phyloP scores from a whole-genome alignment of 345 rosid genomes.

The Microthlaspi erraticum region DNA sequence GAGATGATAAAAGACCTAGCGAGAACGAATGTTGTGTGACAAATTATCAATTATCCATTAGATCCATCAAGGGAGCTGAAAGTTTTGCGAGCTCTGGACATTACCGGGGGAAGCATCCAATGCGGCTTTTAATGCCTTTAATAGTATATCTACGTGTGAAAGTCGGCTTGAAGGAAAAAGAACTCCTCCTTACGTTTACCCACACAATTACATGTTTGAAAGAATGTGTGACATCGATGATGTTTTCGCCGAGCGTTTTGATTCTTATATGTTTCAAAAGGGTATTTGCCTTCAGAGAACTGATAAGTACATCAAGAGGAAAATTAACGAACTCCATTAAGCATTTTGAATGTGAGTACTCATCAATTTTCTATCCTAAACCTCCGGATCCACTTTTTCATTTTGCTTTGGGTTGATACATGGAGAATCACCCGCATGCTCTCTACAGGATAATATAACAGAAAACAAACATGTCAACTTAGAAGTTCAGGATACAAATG shows the following conservation, averaged over 20 bases:
- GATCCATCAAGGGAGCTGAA: not conserved
- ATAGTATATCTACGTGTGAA: constrained; percentile 20
- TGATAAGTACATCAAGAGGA: too few relatives aligned
- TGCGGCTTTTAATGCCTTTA: constrained; percentile 5
- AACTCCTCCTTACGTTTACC: not conserved
- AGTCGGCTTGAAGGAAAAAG: not conserved
- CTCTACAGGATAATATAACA: too few relatives aligned
- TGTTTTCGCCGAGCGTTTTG: constrained; percentile 13
- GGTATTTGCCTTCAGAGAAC: too few relatives aligned
- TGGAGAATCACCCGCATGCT: too few relatives aligned
- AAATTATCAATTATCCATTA: not conserved
- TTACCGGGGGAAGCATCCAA: not conserved
- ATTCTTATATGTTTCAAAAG: not conserved
- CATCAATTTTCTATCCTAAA: too few relatives aligned
- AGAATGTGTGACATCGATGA: constrained; percentile 30
- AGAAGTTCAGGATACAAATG: too few relatives aligned
- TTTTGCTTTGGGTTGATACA: too few relatives aligned
- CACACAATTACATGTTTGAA: constrained; percentile 16
- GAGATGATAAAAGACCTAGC: not conserved
- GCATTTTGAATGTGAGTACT: too few relatives aligned
- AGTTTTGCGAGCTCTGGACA: not conserved
- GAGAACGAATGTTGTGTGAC: constrained; percentile 3
- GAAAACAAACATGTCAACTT: too few relatives aligned
- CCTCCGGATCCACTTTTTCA: too few relatives aligned
- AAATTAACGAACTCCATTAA: too few relatives aligned